Conservation (phyloP, 306 rosid species). For the Rosa persica region DNA sequence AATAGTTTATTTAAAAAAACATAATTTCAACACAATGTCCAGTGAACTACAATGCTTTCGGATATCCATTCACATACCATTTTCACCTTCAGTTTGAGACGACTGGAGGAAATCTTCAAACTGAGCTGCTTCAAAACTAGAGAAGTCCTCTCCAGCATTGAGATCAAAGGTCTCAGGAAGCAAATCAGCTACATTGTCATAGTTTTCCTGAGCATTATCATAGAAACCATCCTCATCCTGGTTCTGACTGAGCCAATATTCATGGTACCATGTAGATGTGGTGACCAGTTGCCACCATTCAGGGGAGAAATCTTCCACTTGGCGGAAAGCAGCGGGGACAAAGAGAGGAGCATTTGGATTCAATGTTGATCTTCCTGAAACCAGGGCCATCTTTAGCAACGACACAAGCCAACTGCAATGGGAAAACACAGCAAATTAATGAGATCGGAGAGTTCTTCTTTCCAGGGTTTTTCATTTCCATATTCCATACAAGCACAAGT, state of each 20-base stretch:
- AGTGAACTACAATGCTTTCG: neutral
- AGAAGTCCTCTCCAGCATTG: constrained; percentile 55
- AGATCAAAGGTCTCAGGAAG: constrained; percentile 77
- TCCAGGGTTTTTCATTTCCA: no score
- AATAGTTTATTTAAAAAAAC: neutral
- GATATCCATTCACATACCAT: constrained; percentile 3
- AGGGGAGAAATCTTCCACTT: constrained; percentile 91
- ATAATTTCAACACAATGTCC: neutral
- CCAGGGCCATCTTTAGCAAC: constrained; percentile 55
- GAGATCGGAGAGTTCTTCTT: neutral
- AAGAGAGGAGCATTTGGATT: constrained; percentile 87
- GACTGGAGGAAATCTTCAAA: constrained; percentile 63
- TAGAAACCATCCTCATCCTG: constrained; percentile 56
- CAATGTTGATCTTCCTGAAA: constrained; percentile 67
- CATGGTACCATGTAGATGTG: constrained; percentile 76
- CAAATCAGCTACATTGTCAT: constrained; percentile 46
- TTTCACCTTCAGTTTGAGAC: constrained; percentile 46
- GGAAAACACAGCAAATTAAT: neutral
- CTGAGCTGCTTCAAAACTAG: constrained; percentile 62
- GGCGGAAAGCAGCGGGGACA: constrained; percentile 73
- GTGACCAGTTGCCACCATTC: constrained; percentile 95
- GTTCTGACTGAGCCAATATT: constrained; percentile 80
- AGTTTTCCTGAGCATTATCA: constrained; percentile 31
- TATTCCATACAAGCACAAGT: no score
- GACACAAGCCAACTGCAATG: neutral